Evolutionary conservation across 1,284 basidiomycete species (phyloP).

Genomic region (Cutaneotrichosporon dermatis): DNA sequence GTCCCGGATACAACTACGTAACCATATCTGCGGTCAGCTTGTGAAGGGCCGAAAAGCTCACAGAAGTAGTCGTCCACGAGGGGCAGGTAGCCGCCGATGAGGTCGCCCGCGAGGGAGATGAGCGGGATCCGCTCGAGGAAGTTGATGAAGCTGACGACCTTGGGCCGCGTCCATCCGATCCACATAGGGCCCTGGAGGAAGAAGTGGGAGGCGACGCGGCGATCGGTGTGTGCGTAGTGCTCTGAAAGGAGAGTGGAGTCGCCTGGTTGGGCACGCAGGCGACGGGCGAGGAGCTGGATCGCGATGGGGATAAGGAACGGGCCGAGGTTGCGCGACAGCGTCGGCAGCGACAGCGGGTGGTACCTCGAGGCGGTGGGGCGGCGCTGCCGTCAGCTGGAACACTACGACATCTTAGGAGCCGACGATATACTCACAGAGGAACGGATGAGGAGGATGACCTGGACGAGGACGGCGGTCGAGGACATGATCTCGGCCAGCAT

Average conservation of each 20-base stretch:
- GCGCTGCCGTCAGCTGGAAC: slow-evolving; percentile 10
- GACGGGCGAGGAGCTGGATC: slow-evolving; percentile 34
- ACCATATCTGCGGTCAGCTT: slow-evolving; percentile 16
- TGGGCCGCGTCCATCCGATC: slow-evolving; percentile 80
- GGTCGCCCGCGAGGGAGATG: slow-evolving; percentile 67
- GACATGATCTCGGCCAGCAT: slow-evolving; percentile 37
- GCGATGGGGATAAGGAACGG: slow-evolving; percentile 39
- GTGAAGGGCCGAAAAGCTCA: slow-evolving; percentile 55
- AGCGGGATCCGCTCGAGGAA: slow-evolving; percentile 63
- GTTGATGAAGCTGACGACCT: slow-evolving; percentile 59
- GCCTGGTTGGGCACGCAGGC: slow-evolving; percentile 25
- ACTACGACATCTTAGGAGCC: too few species aligned
- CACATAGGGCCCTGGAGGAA: slow-evolving; percentile 83
- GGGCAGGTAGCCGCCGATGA: slow-evolving; percentile 85
- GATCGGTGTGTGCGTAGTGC: slow-evolving; percentile 76
- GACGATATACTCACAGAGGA: slow-evolving; percentile 19
- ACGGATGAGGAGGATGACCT: slow-evolving; percentile 53
- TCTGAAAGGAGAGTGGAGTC: slow-evolving; percentile 32
- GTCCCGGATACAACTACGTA: slow-evolving; percentile 5
- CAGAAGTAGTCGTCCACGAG: slow-evolving; percentile 93
- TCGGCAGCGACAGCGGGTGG: slow-evolving; percentile 31
- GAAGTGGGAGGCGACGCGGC: slow-evolving; percentile 71
- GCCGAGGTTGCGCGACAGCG: slow-evolving; percentile 32
- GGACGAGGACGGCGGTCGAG: slow-evolving; percentile 52
- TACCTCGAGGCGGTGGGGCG: slow-evolving; percentile 9